A percentile compares a stretch with the other conserved stretches of the same genome.
Evolutionary conservation across 2,329 filamentous ascomycete genomes (phyloP).

Genomic region (Gyromitra esculenta): DNA sequence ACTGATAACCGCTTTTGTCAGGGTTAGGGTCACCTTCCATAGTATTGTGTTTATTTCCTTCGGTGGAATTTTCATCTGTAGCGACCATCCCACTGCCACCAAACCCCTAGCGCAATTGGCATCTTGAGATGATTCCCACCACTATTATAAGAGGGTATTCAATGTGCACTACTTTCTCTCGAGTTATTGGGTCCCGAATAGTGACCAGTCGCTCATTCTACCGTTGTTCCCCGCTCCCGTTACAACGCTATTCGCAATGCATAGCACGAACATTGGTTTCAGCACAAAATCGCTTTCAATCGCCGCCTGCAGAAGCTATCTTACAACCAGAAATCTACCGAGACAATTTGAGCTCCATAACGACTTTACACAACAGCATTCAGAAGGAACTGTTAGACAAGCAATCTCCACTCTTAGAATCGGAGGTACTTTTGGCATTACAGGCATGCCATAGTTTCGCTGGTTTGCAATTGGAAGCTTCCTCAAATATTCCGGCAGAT

Average conservation of each 20-base stretch:
- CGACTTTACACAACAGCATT: constrained; percentile 9
- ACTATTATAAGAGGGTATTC: constrained; percentile 1
- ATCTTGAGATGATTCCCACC: background rate
- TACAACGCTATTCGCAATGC: background rate
- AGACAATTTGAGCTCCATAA: background rate
- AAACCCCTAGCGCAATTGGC: background rate
- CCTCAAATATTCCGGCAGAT: background rate
- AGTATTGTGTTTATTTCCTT: background rate
- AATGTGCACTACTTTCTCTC: background rate
- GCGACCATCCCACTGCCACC: background rate
- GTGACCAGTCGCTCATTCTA: background rate
- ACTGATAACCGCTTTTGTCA: background rate
- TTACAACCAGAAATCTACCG: background rate
- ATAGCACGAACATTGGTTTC: constrained; percentile 1
- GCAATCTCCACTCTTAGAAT: constrained; percentile 50
- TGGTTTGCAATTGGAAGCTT: background rate
- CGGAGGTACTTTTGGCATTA: constrained; percentile 54
- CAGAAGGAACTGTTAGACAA: constrained; percentile 20
- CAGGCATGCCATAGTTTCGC: constrained; percentile 52
- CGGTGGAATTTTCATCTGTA: background rate
- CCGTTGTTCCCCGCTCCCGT: background rate
- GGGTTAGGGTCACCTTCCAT: background rate
- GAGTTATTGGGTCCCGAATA: background rate
- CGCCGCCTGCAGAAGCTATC: too few species aligned
- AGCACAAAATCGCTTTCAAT: background rate